Percentiles rank a stretch among this genome's conserved stretches.
These are phyloP conservation scores for Fusarium temperatum DNA, from an alignment of 2,329 filamentous ascomycete genomes.

Conservation along the genomic window DNA sequence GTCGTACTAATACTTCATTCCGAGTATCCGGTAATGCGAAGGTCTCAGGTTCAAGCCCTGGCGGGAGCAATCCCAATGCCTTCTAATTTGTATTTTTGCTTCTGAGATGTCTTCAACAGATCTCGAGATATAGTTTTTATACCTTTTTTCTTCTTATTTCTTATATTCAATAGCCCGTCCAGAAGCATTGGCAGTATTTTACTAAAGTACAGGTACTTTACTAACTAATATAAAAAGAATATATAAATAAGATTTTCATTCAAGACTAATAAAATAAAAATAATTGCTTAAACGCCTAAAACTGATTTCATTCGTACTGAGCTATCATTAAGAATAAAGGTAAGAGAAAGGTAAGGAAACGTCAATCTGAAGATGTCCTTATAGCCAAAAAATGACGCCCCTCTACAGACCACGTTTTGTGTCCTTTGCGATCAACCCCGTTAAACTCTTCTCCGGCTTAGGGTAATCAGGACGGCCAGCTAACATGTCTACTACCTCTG, in stretches of 20 bases:
- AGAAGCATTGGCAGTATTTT: not conserved
- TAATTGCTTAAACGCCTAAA: constrained; percentile 21
- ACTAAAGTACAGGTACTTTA: not conserved
- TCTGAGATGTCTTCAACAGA: too few species aligned
- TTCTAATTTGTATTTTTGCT: not conserved
- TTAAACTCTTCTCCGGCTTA: constrained; percentile 59
- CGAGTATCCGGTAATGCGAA: constrained; percentile 17
- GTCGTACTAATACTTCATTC: constrained; percentile 24
- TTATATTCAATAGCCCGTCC: not conserved
- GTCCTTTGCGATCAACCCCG: constrained; percentile 67
- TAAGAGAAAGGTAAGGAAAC: constrained; percentile 12
- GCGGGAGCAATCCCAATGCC: constrained; percentile 18
- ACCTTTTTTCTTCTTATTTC: not conserved
- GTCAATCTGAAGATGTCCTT: constrained; percentile 10
- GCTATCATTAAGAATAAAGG: constrained; percentile 34
- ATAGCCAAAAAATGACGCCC: constrained; percentile 16
- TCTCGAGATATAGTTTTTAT: not conserved
- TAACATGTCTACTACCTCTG: constrained; percentile 84
- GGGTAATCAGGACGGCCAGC: constrained; percentile 72
- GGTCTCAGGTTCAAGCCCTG: constrained; percentile 24
- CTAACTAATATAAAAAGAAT: too few species aligned
- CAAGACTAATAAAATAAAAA: not conserved
- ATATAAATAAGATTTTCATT: not conserved
- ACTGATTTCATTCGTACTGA: constrained; percentile 27
- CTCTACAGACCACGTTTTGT: constrained; percentile 61